phyloP scores from a whole-genome alignment of 202 grass and related monocot genomes.

The Bolboschoenoplectus hybrid region DNA sequence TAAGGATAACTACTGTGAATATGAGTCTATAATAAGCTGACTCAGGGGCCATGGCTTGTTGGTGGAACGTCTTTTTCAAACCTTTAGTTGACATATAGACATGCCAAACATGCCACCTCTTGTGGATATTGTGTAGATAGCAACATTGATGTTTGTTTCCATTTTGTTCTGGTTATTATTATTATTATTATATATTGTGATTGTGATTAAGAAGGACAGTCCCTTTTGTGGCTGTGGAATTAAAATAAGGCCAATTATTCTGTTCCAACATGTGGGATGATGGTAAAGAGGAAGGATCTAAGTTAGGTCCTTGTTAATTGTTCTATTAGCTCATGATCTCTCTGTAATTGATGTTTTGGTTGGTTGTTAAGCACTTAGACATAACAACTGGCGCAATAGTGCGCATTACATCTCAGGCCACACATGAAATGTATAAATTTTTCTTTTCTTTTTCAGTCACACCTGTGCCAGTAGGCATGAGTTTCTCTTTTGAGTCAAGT shows the following conservation, averaged over 20 bases:
- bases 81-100: conserved; percentile 25
- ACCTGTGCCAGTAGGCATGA: background rate
- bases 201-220: background rate
- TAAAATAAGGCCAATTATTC: conserved; percentile 20
- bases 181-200: background rate
- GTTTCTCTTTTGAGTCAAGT: background rate
- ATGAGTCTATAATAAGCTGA: conserved; percentile 36
- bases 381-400: conserved; percentile 18
- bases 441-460: background rate
- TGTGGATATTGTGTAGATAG: conserved; percentile 38
- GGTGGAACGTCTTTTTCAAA: conserved; percentile 31
- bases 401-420: background rate
- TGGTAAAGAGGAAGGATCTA: conserved; percentile 13
- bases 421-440: background rate
- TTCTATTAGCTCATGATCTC: background rate
- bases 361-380: background rate
- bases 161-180: background rate
- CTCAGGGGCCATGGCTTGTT: conserved; percentile 36
- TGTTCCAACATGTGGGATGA: conserved; percentile 1
- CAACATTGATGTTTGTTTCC: background rate
- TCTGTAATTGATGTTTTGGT: background rate
- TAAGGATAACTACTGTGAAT: conserved; percentile 13
- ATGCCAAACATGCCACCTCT: conserved; percentile 32
- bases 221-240: conserved; percentile 22
- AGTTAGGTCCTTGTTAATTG: conserved; percentile 10